These are phyloP conservation scores for Pichia sorboxylosa DNA, from an alignment of 1,139 yeast genomes.

Conservation along the genomic window DNA sequence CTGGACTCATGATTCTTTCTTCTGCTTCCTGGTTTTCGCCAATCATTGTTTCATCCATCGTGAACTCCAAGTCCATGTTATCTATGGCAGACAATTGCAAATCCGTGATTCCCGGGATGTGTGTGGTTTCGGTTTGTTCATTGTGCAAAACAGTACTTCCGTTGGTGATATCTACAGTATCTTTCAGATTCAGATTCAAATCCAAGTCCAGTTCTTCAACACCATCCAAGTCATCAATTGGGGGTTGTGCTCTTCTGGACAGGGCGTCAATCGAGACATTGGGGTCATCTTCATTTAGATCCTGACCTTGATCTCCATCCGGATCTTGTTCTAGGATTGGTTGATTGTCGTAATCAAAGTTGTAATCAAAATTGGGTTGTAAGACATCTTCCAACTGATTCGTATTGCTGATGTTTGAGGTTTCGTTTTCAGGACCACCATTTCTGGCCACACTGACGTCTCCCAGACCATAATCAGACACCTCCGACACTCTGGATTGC, in stretches of 20 bases:
- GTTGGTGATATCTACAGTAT: too few relatives aligned
- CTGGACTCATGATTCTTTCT: conserved; percentile 9
- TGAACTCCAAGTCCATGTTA: conserved; percentile 34
- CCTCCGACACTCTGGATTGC: background rate
- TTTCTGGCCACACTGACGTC: conserved; percentile 14
- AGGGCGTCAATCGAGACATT: conserved; percentile 40
- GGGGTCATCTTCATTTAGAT: conserved; percentile 1
- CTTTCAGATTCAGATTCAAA: conserved; percentile 26
- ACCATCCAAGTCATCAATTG: conserved; percentile 27
- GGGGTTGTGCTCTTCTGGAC: conserved; percentile 32
- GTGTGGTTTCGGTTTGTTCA: conserved; percentile 10
- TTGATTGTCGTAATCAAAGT: conserved; percentile 22
- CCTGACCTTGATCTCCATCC: background rate
- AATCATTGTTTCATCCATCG: conserved; percentile 9
- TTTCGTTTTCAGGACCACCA: conserved; percentile 7
- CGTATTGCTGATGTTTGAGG: conserved; percentile 1
- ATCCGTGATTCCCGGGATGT: conserved; percentile 7
- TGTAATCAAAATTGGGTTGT: background rate
- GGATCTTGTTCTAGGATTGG: conserved; percentile 7
- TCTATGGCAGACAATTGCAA: conserved; percentile 14
- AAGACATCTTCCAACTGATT: background rate
- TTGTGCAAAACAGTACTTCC: too few relatives aligned
- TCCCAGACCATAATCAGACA: conserved; percentile 6
- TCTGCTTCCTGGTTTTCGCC: conserved; percentile 1
- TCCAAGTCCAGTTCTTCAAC: conserved; percentile 41